These are phyloP conservation scores for Erysiphe pulchra DNA, from an alignment of 2,329 filamentous ascomycete species.

Conservation along the genomic window DNA sequence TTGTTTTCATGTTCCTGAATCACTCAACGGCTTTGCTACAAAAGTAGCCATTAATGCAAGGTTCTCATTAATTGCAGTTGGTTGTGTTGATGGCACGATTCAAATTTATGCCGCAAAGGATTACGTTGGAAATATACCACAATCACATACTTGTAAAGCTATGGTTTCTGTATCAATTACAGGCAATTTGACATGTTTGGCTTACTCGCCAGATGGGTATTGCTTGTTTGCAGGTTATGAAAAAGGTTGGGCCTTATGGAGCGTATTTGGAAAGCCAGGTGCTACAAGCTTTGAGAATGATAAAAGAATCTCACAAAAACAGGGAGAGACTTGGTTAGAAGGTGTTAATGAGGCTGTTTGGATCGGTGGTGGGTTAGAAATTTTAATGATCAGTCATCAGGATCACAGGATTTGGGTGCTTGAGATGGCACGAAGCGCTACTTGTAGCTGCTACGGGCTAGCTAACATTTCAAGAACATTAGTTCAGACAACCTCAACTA, in stretches of 20 bases:
- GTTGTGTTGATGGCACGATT: slow-evolving; percentile 54
- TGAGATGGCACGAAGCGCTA: slow-evolving; percentile 84
- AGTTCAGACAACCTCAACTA: slow-evolving; percentile 62
- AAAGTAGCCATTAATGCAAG: slow-evolving; percentile 74
- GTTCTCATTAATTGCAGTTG: slow-evolving; percentile 80
- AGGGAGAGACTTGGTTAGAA: slow-evolving; percentile 63
- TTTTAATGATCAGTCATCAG: slow-evolving; percentile 44
- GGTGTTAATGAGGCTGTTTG: slow-evolving; percentile 58
- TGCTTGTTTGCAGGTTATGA: slow-evolving; percentile 86
- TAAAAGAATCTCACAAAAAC: slow-evolving; percentile 31
- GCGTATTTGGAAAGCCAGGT: slow-evolving; percentile 79
- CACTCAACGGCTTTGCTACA: slow-evolving; percentile 31
- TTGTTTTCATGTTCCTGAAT: slow-evolving; percentile 58
- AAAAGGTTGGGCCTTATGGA: slow-evolving; percentile 88
- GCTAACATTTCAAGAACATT: slow-evolving; percentile 77
- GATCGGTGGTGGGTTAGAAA: slow-evolving; percentile 68
- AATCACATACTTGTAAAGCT: slow-evolving; percentile 53
- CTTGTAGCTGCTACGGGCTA: slow-evolving; percentile 73
- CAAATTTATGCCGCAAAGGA: slow-evolving; percentile 82
- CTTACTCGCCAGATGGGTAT: slow-evolving; percentile 86
- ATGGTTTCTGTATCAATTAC: slow-evolving; percentile 41
- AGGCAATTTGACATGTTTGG: slow-evolving; percentile 47
- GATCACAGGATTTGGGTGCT: slow-evolving; percentile 66
- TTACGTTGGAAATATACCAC: slow-evolving; percentile 74
- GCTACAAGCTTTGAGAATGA: slow-evolving; percentile 63